Evolutionary conservation across 331 rosid species (phyloP), one percentile per base, ranked within the genome.

Genomic region (Pyrus hybrid): DNA sequence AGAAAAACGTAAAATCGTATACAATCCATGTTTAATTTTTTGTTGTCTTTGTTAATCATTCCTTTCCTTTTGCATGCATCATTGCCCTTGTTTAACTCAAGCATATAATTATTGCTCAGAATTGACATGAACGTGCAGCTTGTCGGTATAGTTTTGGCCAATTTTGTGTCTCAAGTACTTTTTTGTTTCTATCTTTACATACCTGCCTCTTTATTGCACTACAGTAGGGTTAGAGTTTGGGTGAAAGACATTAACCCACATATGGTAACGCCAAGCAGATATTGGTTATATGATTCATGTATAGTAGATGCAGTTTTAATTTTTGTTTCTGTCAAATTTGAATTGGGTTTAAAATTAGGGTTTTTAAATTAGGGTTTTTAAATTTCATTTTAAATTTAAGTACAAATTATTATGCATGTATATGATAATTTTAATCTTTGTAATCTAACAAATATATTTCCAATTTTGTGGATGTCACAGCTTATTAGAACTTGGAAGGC

Each of bases 81-180:
- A 12, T 51, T 77, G 64, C 76, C n/a, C 77, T 84, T 68, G 47
- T 69, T 70, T 21, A 58, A 37, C 45, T 37, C 4, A 37, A 37
- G 13, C 45, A 37, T 37, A 37, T 37, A 37, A 37, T 54, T 20
- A 54, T 54, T 8, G 11, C 60, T 54, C 60, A 64, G 80, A 77
- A 45, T 71, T 74, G 82, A 75, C 82, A 86, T 69, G 79, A 80
- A 80, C 79, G 79, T 86, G 85, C 83, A 82, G 67, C 86, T 73
- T 84, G 88, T 86, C 90, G 86, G 82, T 67, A 25, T 75, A 54
- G 49, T 49, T 22, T 76, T 69, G 29, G 71, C 78, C 76, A 72
- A 78, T 82, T 56, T 62, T 76, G 85, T 29, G 75, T 58, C 73
- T n/a, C 11, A 9, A 35, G 49, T 33, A 71, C 63, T 68, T 23